Percentiles rank a stretch among this genome's conserved stretches.
Conservation (phyloP, 2,329 filamentous ascomycete genomes). For the Bipolaris cookei region DNA sequence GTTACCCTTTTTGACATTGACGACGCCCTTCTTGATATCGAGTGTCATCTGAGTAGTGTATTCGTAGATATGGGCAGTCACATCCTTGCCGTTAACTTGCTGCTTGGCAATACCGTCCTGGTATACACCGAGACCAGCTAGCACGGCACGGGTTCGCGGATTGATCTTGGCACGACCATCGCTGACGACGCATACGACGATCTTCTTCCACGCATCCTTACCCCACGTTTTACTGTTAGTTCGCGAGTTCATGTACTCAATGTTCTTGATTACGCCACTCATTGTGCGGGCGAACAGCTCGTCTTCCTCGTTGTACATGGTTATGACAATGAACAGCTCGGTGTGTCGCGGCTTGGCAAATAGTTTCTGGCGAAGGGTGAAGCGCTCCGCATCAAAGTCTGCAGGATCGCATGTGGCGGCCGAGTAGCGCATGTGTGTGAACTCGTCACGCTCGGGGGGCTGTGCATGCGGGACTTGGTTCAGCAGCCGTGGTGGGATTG, state of each 20-base stretch:
- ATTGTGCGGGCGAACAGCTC: constrained; percentile 93
- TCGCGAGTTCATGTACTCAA: constrained; percentile 95
- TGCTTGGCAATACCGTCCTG: constrained; percentile 99
- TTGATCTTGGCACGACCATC: constrained; percentile 98
- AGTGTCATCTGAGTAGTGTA: constrained; percentile 88
- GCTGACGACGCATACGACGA: constrained; percentile 96
- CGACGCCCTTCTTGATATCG: constrained; percentile 87
- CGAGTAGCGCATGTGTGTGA: constrained; percentile 90
- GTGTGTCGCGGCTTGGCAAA: constrained; percentile 93
- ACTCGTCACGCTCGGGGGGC: constrained; percentile 79
- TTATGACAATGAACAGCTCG: constrained; percentile 94
- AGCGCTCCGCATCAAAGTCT: constrained; percentile 86
- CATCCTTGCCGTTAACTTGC: constrained; percentile 94
- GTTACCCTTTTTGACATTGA: constrained; percentile 79
- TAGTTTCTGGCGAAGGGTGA: constrained; percentile 87
- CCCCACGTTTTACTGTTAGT: constrained; percentile 97
- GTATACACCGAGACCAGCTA: constrained; percentile 94
- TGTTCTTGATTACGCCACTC: constrained; percentile 97
- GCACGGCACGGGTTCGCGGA: constrained; percentile 81
- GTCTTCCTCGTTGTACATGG: constrained; percentile 99
- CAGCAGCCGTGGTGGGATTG: constrained; percentile 85
- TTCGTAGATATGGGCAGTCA: constrained; percentile 95
- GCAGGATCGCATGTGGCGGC: constrained; percentile 92
- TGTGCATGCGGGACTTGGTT: constrained; percentile 85
- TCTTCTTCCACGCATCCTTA: constrained; percentile 99